phyloP scores from a whole-genome alignment of 495 filamentous ascomycete genomes.

The Penicillium bovifimosum region DNA sequence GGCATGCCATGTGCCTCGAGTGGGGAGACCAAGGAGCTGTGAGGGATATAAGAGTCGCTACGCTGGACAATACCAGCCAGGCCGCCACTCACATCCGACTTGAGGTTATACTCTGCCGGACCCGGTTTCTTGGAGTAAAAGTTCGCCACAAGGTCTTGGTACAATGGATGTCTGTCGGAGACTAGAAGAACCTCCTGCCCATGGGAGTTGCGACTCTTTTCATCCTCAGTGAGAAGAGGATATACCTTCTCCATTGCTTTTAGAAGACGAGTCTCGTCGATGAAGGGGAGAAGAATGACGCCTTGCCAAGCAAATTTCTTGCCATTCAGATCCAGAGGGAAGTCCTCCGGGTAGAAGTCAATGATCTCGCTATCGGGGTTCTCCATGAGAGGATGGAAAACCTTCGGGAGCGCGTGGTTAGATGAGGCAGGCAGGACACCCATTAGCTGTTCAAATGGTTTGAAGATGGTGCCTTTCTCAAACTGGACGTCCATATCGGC shows the following conservation, averaged over 20 bases:
- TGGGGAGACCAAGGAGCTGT: constrained; percentile 59
- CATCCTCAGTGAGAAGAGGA: constrained; percentile 70
- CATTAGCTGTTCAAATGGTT: constrained; percentile 97
- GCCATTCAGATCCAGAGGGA: constrained; percentile 87
- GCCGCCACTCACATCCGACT: constrained; percentile 67
- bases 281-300: constrained; percentile 89
- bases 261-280: constrained; percentile 84
- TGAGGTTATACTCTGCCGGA: constrained; percentile 57
- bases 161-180: constrained; percentile 75
- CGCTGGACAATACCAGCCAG: constrained; percentile 77
- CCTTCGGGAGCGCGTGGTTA: constrained; percentile 79
- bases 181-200: constrained; percentile 78
- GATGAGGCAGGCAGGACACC: constrained; percentile 91
- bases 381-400: constrained; percentile 86
- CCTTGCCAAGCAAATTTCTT: constrained; percentile 99
- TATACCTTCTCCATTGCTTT: constrained; percentile 79
- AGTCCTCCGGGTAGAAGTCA: constrained; percentile 96
- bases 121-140: constrained; percentile 90
- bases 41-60: constrained; percentile 73
- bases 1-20: constrained; percentile 63
- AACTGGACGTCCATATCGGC: constrained; percentile 74
- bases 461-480: constrained; percentile 79
- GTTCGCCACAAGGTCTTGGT: constrained; percentile 69
- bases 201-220: constrained; percentile 69
- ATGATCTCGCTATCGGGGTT: constrained; percentile 82